Evolutionary conservation across 306 rosid genomes (phyloP).

Genomic region (Albizia julibrissin): DNA sequence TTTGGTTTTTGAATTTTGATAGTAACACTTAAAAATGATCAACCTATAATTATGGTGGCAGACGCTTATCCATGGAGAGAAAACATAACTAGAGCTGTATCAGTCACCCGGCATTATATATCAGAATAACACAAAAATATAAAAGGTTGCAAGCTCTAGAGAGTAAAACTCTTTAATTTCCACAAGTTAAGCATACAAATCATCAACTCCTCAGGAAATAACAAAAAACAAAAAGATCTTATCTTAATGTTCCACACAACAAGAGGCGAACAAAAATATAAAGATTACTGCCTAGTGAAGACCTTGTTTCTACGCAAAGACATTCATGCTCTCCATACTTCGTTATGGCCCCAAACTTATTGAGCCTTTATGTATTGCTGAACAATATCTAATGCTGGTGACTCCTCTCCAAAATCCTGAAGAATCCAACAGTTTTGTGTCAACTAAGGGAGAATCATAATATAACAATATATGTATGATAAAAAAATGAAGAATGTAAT

Average conservation of each 20-base stretch:
- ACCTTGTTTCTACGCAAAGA: neutral
- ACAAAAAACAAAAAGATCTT: neutral
- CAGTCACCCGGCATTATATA: too few species aligned
- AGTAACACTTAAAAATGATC: neutral
- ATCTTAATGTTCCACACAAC: neutral
- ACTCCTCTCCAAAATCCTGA: conserved; percentile 33
- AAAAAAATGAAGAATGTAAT: neutral
- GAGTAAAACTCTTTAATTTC: neutral
- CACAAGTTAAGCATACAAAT: neutral
- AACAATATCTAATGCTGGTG: conserved; percentile 14
- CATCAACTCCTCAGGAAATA: neutral
- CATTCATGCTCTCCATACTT: neutral
- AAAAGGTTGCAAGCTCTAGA: neutral
- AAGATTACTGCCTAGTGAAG: neutral
- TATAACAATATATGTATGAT: neutral
- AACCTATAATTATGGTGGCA: neutral
- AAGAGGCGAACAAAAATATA: neutral
- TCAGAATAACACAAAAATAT: neutral
- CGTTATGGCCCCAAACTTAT: neutral
- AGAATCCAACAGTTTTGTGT: neutral
- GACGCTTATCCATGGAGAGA: neutral
- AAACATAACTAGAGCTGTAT: neutral
- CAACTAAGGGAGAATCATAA: neutral
- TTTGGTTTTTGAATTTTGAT: too few species aligned
- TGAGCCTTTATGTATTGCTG: conserved; percentile 26